These are phyloP conservation scores for Yarrowia porcina DNA, from an alignment of 805 yeast genomes.

Conservation along the genomic window DNA sequence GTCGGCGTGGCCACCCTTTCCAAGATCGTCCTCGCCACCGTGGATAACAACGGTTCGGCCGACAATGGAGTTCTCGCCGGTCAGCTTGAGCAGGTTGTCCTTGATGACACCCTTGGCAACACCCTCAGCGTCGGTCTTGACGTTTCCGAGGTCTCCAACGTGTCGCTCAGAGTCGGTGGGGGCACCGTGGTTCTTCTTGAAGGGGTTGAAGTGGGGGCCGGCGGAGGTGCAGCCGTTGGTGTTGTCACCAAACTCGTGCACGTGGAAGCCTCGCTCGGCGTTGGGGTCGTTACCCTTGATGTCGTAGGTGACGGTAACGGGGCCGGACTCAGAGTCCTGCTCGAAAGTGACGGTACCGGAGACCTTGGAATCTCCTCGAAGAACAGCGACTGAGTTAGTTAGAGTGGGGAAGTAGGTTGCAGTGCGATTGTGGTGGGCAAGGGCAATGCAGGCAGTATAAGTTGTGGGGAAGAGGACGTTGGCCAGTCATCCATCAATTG, in stretches of 20 bases:
- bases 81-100: conserved; percentile 71
- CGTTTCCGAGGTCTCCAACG: conserved; percentile 96
- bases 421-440: no score
- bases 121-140: conserved; percentile 82
- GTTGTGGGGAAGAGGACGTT: no score
- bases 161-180: conserved; percentile 73
- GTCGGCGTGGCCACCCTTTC: conserved; percentile 89
- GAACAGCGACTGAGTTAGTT: conserved; percentile 68
- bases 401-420: no score
- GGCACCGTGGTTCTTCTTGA: conserved; percentile 84
- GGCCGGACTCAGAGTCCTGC: conserved; percentile 73
- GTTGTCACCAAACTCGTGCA: conserved; percentile 97
- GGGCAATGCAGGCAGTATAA: no score
- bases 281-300: conserved; percentile 84
- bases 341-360: conserved; percentile 84
- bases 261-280: conserved; percentile 94
- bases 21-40: conserved; percentile 88
- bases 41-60: conserved; percentile 97
- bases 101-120: conserved; percentile 85
- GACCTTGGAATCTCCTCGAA: conserved; percentile 92
- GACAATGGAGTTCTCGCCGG: conserved; percentile 82
- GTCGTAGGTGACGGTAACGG: conserved; percentile 85
- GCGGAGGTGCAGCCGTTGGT: conserved; percentile 99
- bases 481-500: no score
- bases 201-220: conserved; percentile 97